These are phyloP conservation scores for Senna siamea DNA, from an alignment of 306 rosid genomes.

Conservation along the genomic window DNA sequence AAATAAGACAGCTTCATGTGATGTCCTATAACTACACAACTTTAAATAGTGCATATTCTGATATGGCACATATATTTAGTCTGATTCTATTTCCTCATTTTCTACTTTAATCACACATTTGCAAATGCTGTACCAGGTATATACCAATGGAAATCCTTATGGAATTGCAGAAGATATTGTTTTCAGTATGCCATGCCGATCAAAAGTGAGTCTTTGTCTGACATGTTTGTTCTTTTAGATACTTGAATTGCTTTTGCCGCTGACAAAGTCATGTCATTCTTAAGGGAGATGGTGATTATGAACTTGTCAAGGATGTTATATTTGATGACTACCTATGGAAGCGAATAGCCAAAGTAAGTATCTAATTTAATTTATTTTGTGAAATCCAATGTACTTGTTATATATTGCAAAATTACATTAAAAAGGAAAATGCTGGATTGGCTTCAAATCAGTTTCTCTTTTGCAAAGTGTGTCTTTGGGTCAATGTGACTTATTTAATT, in stretches of 20 bases:
- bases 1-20: not conserved
- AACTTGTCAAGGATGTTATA: conserved; percentile 75
- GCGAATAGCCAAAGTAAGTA: conserved; percentile 68
- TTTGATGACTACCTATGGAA: conserved; percentile 82
- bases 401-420: not conserved
- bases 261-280: conserved; percentile 4
- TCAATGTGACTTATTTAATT: no score
- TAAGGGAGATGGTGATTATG: conserved; percentile 97
- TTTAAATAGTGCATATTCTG: not conserved
- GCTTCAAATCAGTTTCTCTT: not conserved
- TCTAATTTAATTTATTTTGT: not conserved
- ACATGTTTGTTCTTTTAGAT: conserved; percentile 22
- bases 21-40: not conserved
- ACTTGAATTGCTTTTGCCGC: not conserved
- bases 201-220: conserved; percentile 58
- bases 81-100: conserved; percentile 5
- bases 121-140: conserved; percentile 59
- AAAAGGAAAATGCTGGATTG: not conserved
- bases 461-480: no score
- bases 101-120: conserved; percentile 29
- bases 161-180: conserved; percentile 91
- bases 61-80: not conserved
- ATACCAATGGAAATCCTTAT: conserved; percentile 84
- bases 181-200: conserved; percentile 98
- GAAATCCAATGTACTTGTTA: not conserved